phyloP scores from a whole-genome alignment of 73 alveolate genomes.

The Paramecium primaurelia region DNA sequence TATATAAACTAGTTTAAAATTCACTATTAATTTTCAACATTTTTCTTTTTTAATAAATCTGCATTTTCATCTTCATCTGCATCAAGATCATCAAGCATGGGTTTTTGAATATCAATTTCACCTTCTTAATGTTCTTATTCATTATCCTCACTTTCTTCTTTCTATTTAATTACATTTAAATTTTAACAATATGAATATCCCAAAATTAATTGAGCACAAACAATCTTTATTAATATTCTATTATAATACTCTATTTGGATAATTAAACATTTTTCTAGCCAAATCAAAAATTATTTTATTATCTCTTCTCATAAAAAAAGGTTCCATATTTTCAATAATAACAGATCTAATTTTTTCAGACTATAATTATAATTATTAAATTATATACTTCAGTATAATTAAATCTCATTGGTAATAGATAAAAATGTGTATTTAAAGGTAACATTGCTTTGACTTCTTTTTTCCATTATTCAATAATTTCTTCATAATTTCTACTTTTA shows the following conservation, averaged over 20 bases:
- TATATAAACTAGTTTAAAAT: neutral
- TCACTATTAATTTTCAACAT: neutral
- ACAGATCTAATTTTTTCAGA: slow-evolving; percentile 42
- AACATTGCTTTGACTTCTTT: slow-evolving; percentile 14
- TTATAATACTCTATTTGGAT: slow-evolving; percentile 21
- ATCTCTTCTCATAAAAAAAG: slow-evolving; percentile 37
- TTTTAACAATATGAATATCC: slow-evolving; percentile 12
- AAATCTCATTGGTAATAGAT: slow-evolving; percentile 15
- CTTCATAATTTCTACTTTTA: neutral
- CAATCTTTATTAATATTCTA: neutral
- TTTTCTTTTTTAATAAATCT: neutral
- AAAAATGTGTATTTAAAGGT: slow-evolving; percentile 1
- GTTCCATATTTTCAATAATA: slow-evolving; percentile 22
- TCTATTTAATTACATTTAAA: neutral
- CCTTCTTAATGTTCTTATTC: neutral
- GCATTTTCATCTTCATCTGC: slow-evolving; percentile 18
- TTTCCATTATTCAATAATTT: slow-evolving; percentile 17
- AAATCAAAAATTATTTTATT: neutral
- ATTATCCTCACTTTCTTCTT: neutral
- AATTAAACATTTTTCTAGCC: slow-evolving; percentile 18
- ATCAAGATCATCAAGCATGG: slow-evolving; percentile 8
- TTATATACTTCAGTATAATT: neutral
- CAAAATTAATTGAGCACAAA: neutral
- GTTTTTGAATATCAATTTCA: slow-evolving; percentile 1
- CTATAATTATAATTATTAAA: neutral